Evolutionary conservation across 192 early-diverging fungal species (phyloP).

Genomic region (Podila epigama): DNA sequence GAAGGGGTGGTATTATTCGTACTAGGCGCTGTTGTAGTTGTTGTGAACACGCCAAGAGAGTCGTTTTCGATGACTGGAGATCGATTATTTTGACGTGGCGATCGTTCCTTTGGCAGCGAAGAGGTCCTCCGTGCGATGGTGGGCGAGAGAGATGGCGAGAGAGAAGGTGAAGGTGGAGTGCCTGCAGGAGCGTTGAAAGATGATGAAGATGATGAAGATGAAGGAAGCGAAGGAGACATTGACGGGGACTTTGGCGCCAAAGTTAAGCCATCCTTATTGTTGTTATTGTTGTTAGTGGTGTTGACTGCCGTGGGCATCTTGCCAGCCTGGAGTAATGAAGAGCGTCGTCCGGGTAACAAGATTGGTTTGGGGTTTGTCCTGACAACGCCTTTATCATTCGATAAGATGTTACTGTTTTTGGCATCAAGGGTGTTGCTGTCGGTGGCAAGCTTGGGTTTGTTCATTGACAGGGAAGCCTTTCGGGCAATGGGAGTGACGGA

Average conservation of each 20-base stretch:
- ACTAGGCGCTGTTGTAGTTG: background rate
- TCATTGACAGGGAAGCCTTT: constrained; percentile 18
- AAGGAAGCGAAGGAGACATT: background rate
- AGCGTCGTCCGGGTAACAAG: constrained; percentile 32
- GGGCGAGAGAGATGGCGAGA: constrained; percentile 1
- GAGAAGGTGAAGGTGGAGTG: constrained; percentile 8
- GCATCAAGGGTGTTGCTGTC: background rate
- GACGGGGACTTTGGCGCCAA: background rate
- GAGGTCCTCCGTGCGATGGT: constrained; percentile 18
- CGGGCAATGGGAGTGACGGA: background rate
- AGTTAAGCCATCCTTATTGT: background rate
- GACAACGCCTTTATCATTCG: background rate
- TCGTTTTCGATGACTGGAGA: constrained; percentile 17
- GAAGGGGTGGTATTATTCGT: background rate
- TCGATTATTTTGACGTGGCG: constrained; percentile 7
- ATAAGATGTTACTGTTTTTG: background rate
- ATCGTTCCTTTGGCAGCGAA: constrained; percentile 15
- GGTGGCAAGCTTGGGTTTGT: background rate
- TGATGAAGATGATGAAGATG: background rate
- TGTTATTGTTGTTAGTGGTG: background rate
- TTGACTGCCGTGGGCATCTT: constrained; percentile 9
- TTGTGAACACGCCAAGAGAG: background rate
- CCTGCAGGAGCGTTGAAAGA: background rate
- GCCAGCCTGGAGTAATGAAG: constrained; percentile 25
- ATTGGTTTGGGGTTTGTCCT: constrained; percentile 21